Evolutionary conservation across 257 asterid species (phyloP), one percentile per base, ranked within the genome.

Genomic region (Fraxinus excelsior): DNA sequence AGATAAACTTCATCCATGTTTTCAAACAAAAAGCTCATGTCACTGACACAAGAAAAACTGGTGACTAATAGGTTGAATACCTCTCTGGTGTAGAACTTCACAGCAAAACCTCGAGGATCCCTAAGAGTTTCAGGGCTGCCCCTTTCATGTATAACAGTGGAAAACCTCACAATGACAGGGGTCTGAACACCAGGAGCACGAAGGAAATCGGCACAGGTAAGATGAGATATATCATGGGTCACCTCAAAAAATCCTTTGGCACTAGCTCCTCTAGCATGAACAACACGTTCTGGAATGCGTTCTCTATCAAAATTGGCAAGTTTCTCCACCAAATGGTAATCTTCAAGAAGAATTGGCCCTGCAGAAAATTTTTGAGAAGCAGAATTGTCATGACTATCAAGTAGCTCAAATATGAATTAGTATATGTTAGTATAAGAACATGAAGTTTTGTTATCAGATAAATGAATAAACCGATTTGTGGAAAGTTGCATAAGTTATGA

Each of bases 231-330:
- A 71, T 95, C 96, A 84, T 95, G 97, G 42, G 98, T 95, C 79
- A 91, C 99, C 91, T 95, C 99, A 40, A 95, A 95, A 74, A 91
- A 95, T 0, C 99, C 99, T 90, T 92, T 95, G 78, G 99, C 98
- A 76, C 98, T 95, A 66, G 99, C 99, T 67, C 99, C 98, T 78
- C 99, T 84, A 9, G 98, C 98, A 56, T 92, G 99, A 44, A 95
- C 99, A 16, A 95, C 97, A 49, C 97, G 96, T 46, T 95, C 99
- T 0, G 99, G 99, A 75, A 92, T 95, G 40, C 99, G 82, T 85
- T 95, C 99, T 5, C 99, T 93, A 56, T 89, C 96, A 72, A 95
- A 95, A 60, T 88, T 93, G 31, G 97, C 97, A 12, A 95, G 84
- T 75, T 95, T 95, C 88, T 95, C 99, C 72, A 95, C 80, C 91